Base-by-base conservation (phyloP, 306 rosid species). In the Sindora glabra region DNA sequence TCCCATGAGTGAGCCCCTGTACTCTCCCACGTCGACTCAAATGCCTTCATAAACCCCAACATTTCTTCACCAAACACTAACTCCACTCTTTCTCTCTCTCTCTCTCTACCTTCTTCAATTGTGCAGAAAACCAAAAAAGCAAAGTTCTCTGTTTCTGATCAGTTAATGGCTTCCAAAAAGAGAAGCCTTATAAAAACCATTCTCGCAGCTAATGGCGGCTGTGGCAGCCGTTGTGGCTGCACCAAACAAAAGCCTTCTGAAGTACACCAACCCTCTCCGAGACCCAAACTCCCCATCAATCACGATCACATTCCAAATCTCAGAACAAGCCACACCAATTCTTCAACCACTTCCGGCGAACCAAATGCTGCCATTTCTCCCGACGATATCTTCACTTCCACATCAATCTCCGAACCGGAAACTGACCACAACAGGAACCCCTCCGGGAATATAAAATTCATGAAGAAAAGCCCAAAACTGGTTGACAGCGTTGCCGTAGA, bases 151-250 rank as follows among this genome's bases (percentile, higher is more conserved):
- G 42, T 21, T 9, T 27, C 7, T 39, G 7, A 25, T 11, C 11
- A 7, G 56, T 51, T 62, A 21, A 84, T 84, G 87, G 51, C 84
- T 78, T 70, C 79, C 64, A 66, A 44, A 26, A 78, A 73, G 55
- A 81, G 62, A 50, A 55, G 26, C 17, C 56, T 78, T 12, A 30
- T 78, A 1, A 63, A 60, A 66, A 67, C 79, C 12, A 16, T 84
- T 4, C 73, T 75, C 70, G 30, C 63, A 46, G 33, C 78, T 44
- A 78, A 56, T 41, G 77, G 67, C 42, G 71, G 74, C 16, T 81
- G 85, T 33, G 81, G 84, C 5, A 77, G 87, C 19, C 52, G 72
- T 39, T 81, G 84, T 32, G 81, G 84, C 4, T 81, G 87, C 21
- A 53, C 70, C 45, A 70, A 53, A 30, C 6, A 74, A 10, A 78